Evolutionary conservation across 495 filamentous ascomycete species (phyloP).

Genomic region (Talaromyces liani): DNA sequence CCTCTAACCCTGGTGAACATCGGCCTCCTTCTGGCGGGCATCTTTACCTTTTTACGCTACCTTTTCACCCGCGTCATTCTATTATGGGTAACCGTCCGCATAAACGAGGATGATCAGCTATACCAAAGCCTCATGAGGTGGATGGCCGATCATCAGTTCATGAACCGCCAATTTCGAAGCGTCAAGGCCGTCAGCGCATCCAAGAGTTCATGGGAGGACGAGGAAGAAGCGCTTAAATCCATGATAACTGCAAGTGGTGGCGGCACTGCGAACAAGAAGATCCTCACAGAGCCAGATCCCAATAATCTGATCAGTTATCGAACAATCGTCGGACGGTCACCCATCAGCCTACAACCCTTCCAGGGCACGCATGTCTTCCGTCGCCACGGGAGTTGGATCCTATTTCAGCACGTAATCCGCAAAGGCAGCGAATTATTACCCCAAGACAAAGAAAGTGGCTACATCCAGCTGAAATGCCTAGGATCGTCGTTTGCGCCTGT

Average conservation of each 20-base stretch:
- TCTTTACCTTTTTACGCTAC: conserved; percentile 5
- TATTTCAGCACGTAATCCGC: conserved; percentile 1
- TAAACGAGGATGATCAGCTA: conserved; percentile 7
- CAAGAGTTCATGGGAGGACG: conserved; percentile 9
- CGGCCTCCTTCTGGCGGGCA: conserved; percentile 2
- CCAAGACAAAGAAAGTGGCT: conserved; percentile 9
- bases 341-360: conserved; percentile 5
- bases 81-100: conserved; percentile 2
- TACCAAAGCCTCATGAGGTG: conserved; percentile 5
- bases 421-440: conserved; percentile 2
- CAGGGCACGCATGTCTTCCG: conserved; percentile 6
- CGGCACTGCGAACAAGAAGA: conserved; percentile 4
- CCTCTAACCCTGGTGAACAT: conserved; percentile 6
- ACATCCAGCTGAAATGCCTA: conserved; percentile 2
- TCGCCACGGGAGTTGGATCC: conserved; percentile 7
- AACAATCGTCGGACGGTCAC: conserved; percentile 4
- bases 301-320: conserved; percentile 10
- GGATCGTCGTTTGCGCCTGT: conserved; percentile 7
- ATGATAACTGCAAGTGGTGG: background rate
- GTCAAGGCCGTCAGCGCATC: conserved; percentile 3
- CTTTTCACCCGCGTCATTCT: conserved; percentile 2
- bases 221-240: conserved; percentile 8
- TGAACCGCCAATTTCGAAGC: conserved; percentile 8
- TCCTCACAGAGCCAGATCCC: conserved; percentile 5
- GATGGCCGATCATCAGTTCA: conserved; percentile 8